Percentiles rank a stretch among this genome's conserved stretches.
Evolutionary conservation across 768 basidiomycete species (phyloP).

Genomic region (Pulveroboletus sp.): DNA sequence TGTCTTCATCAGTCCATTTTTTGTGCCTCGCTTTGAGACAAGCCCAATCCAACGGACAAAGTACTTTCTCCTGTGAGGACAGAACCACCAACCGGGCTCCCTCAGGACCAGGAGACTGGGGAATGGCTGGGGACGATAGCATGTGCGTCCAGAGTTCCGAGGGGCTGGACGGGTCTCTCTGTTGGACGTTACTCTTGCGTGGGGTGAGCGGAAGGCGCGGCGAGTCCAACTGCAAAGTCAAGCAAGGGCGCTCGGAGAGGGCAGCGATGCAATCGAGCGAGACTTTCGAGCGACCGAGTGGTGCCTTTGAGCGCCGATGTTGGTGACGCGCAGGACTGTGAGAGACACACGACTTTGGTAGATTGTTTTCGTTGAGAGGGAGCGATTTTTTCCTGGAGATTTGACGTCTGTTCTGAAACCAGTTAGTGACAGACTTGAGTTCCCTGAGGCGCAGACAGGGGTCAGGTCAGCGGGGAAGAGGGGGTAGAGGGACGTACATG

Average conservation of each 20-base stretch:
- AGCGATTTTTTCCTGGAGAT: conserved; percentile 29
- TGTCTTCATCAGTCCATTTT: conserved; percentile 21
- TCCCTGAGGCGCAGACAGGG: conserved; percentile 39
- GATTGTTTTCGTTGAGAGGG: conserved; percentile 23
- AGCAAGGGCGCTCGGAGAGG: conserved; percentile 27
- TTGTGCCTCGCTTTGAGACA: conserved; percentile 48
- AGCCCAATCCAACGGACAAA: conserved; percentile 68
- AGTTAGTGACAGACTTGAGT: conserved; percentile 65
- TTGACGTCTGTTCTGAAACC: conserved; percentile 82
- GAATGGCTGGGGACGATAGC: conserved; percentile 23
- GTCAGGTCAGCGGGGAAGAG: conserved; percentile 3
- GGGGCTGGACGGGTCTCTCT: conserved; percentile 6
- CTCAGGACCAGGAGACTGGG: conserved; percentile 20
- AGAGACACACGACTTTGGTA: not conserved
- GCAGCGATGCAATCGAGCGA: conserved; percentile 30
- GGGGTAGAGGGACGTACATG: conserved; percentile 27
- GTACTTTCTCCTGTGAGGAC: conserved; percentile 34
- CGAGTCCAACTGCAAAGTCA: conserved; percentile 7
- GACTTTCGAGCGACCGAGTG: conserved; percentile 22
- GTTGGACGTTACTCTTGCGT: conserved; percentile 17
- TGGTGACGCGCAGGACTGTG: conserved; percentile 8
- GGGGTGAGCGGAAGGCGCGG: conserved; percentile 24
- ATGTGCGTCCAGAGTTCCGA: conserved; percentile 29
- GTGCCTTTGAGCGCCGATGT: conserved; percentile 8
- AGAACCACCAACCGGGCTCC: conserved; percentile 24